Evolutionary conservation across 768 basidiomycete genomes (phyloP), one percentile per base, ranked within the genome.

Genomic region (Boletus reticulatus): DNA sequence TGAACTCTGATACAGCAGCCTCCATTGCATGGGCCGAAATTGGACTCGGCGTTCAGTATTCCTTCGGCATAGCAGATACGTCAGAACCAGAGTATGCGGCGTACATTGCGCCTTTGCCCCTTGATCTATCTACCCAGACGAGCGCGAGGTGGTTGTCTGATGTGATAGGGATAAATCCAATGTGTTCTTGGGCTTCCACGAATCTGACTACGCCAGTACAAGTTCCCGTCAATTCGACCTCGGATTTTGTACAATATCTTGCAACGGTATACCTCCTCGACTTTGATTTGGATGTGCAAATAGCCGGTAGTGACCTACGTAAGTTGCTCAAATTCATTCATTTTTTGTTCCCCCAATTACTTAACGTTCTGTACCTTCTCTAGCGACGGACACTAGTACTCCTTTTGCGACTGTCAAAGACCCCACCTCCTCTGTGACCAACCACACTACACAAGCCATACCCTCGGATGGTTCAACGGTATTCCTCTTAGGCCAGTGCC

Each of bases 141-240:
- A 59, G 27, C 7, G 62, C 69, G 20, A 65, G 67, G 48, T 70
- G 67, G 69, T 36, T 71, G 31, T 58, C 61, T 20, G 68, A 70
- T 43, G 67, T 71, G 16, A 55, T 63, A 4, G 62, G 62, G 48
- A 34, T 71, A 24, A 67, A 69, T 31, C 68, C 68, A 1, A 45
- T 47, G 6, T 70, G 68, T 48, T 61, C 59, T 16, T 70, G 67
- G 67, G 53, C 67, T 27, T 52, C 58, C 14, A 71, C 69, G 7
- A 69, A 71, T 39, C 38, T 70, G 11, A 63, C 65, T 4, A 1
- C 57, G 5, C 41, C 60, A 6, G 9, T 67, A 1, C 41, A 58
- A 38, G 6, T 61, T 10, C 34, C 60, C 11, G 2, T 19, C 37
- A 69, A 69, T 10, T 49, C 39, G 38, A 29, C 44, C 14, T 20